Base-by-base conservation (phyloP, 768 basidiomycete species). In the Lyophyllum semitale region DNA sequence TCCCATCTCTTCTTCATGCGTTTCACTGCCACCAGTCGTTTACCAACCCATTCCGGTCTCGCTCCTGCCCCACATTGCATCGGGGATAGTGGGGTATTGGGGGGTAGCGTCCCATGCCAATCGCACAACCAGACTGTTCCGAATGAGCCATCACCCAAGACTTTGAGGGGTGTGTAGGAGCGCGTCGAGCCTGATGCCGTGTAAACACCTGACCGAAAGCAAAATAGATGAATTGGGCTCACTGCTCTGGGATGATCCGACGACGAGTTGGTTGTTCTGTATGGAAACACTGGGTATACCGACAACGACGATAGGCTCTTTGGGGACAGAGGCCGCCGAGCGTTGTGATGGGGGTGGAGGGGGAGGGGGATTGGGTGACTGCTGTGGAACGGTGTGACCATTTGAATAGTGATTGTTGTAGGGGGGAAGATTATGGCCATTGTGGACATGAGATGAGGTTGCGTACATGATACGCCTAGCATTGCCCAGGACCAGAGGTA, bases 111-210 rank as follows among this genome's bases (percentile, higher is more conserved):
- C 67, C 92, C 93, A 80, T 97, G 94, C 96, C 96, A 99, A 81
- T 99, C 97, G 73, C 95, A 97, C 63, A 99, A 83, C 87, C 92
- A 94, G 61, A 99, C 97, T 3, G 95, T 98, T 48, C 97, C 97
- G 68, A 99, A 98, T 6, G 96, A 98, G 52, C 97, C 97, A 71
- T 98, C 96, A 38, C 97, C 97, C 71, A 99, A 84, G 58, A 91
- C 89, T 77, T 98, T 98, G 79, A 98, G 84, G 46, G 93, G 89
- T 26, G 95, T 95, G 71, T 95, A 99, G 18, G 89, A 88, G 64
- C 95, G 88, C 54, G 84, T 85, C 17, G 91, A 94, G 64, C 79
- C 94, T 96, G 66, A 27, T 58, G 55, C 51, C 15, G 62, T 37
- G 45, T 42, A 37, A 63, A 57, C 62, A 50, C 59, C 42, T 52